Percentiles rank a stretch among this genome's conserved stretches.
phyloP scores from a whole-genome alignment of 2,329 filamentous ascomycete species.

The Alternaria panax region DNA sequence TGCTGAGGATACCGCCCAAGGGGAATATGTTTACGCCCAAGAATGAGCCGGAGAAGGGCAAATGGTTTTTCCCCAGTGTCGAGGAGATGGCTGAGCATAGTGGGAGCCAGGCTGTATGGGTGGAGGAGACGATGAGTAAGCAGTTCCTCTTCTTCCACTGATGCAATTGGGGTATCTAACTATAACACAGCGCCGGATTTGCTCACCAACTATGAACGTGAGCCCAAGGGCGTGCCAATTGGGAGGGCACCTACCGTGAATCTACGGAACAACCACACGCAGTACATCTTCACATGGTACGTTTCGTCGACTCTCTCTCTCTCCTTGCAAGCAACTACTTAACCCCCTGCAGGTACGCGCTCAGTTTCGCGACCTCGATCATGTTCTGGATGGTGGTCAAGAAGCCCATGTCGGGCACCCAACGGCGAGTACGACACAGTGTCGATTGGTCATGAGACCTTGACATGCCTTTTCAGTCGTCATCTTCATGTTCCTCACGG shows the following conservation, averaged over 20 bases:
- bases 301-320: constrained; percentile 35
- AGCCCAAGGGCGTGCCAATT: constrained; percentile 84
- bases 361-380: constrained; percentile 82
- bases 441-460: constrained; percentile 70
- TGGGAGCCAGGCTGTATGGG: constrained; percentile 88
- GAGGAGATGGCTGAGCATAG: constrained; percentile 84
- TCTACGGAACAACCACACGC: constrained; percentile 92
- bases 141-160: constrained; percentile 12
- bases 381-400: constrained; percentile 97
- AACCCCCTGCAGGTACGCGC: constrained; percentile 74
- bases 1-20: constrained; percentile 90
- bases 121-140: constrained; percentile 93
- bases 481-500: constrained; percentile 56
- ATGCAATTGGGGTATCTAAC: constrained; percentile 38
- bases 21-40: constrained; percentile 97
- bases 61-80: constrained; percentile 97
- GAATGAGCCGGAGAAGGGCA: constrained; percentile 80
- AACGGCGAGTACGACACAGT: constrained; percentile 77
- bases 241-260: constrained; percentile 89
- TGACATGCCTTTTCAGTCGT: constrained; percentile 40
- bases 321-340: constrained; percentile 12
- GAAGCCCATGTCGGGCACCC: constrained; percentile 77
- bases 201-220: constrained; percentile 76
- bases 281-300: constrained; percentile 99
- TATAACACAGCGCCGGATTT: constrained; percentile 73